Evolutionary conservation across 441 rosid species (phyloP).

Genomic region (Corymbia calophylla): DNA sequence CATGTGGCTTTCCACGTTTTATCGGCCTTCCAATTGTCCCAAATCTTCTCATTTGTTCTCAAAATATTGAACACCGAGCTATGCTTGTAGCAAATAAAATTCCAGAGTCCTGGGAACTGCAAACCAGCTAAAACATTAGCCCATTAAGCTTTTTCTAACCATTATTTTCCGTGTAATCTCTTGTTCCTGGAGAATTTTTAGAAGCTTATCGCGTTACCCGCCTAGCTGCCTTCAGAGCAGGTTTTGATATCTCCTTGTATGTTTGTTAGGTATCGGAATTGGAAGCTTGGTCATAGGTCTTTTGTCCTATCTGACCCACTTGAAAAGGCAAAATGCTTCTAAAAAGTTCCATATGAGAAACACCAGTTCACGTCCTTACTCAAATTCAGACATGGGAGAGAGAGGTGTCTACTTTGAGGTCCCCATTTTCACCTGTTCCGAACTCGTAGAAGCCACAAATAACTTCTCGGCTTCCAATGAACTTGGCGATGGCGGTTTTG

Average conservation of each 20-base stretch:
- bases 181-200: neutral
- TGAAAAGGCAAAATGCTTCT: neutral
- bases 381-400: neutral
- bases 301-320: neutral
- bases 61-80: neutral
- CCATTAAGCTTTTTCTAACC: neutral
- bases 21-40: neutral
- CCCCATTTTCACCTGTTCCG: neutral
- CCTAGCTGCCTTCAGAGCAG: neutral
- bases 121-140: neutral
- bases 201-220: neutral
- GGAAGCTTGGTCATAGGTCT: neutral
- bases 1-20: neutral
- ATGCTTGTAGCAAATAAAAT: neutral
- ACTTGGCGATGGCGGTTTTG: neutral
- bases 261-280: neutral
- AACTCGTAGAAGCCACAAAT: neutral
- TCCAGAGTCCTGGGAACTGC: neutral
- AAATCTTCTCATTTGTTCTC: neutral
- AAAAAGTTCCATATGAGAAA: neutral
- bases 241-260: neutral
- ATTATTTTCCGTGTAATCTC: neutral
- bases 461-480: neutral
- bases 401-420: neutral
- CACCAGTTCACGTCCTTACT: neutral